Percentiles rank a stretch among this genome's conserved stretches.
Evolutionary conservation across 139 green algal genomes (phyloP).

Genomic region (Chlorella ohadii): DNA sequence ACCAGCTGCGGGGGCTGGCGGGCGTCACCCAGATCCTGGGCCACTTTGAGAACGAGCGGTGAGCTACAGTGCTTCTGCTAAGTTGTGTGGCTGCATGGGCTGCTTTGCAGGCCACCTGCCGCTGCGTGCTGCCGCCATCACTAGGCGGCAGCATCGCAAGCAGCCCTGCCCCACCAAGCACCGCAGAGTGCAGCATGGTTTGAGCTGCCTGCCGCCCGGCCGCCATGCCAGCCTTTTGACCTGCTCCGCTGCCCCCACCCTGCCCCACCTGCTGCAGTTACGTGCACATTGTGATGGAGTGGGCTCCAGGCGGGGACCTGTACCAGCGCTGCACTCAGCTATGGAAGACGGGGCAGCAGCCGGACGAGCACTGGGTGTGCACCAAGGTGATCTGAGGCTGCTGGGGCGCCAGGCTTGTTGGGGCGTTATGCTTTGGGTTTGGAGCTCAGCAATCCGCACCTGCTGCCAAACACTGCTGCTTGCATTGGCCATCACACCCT

Average conservation of each 20-base stretch:
- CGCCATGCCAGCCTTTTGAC: neutral
- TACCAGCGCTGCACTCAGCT: conserved; percentile 63
- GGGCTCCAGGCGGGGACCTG: conserved; percentile 74
- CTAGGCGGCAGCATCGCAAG: too few relatives aligned
- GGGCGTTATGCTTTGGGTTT: too few relatives aligned
- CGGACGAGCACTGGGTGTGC: conserved; percentile 79
- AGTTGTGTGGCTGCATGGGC: too few relatives aligned
- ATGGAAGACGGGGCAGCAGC: neutral
- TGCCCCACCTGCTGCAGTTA: neutral
- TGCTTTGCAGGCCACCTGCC: too few relatives aligned
- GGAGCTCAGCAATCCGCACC: too few relatives aligned
- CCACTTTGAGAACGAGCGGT: conserved; percentile 65
- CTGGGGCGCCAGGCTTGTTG: too few relatives aligned
- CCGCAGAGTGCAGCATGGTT: too few relatives aligned
- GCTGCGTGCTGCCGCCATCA: too few relatives aligned
- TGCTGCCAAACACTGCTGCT: too few relatives aligned
- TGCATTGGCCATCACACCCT: too few relatives aligned
- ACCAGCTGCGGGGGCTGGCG: neutral
- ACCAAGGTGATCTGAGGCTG: conserved; percentile 70
- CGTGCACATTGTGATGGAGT: conserved; percentile 1
- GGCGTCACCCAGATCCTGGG: conserved; percentile 65
- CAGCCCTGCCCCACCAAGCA: too few relatives aligned
- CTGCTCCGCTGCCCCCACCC: neutral
- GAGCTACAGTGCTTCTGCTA: too few relatives aligned
- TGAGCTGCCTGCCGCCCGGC: neutral